Percentiles rank a stretch among this genome's conserved stretches.
Evolutionary conservation across 768 basidiomycete genomes (phyloP).

Genomic region (Rhizopogon sp.): DNA sequence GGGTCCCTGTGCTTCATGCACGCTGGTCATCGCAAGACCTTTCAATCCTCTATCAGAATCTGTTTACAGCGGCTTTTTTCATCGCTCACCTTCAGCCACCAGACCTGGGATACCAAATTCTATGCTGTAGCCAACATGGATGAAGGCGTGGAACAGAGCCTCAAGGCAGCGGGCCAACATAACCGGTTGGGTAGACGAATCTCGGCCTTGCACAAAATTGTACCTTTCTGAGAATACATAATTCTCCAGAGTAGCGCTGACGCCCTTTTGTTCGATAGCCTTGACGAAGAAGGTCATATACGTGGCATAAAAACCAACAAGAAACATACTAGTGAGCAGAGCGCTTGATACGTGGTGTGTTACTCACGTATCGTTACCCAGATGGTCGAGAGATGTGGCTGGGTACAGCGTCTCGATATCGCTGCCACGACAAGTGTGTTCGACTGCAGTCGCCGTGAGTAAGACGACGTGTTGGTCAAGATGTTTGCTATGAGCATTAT

Average conservation of each 20-base stretch:
- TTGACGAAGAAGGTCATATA: constrained; percentile 3
- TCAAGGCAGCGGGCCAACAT: constrained; percentile 50
- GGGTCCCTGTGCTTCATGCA: not conserved
- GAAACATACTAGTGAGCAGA: not conserved
- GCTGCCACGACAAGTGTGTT: too few species aligned
- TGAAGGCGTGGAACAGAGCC: constrained; percentile 53
- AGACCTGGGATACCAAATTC: constrained; percentile 56
- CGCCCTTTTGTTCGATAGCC: constrained; percentile 1
- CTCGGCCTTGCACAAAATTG: constrained; percentile 31
- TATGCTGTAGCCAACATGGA: constrained; percentile 50
- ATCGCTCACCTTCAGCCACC: constrained; percentile 46
- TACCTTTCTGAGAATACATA: constrained; percentile 10
- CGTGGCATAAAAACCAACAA: not conserved
- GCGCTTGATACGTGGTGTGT: not conserved
- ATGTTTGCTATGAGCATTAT: too few species aligned
- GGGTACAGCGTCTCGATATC: constrained; percentile 2
- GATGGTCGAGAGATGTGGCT: not conserved
- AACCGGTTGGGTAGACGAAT: constrained; percentile 25
- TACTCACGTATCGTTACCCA: constrained; percentile 6
- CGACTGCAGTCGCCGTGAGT: too few species aligned
- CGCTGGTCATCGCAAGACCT: too few species aligned
- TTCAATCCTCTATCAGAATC: too few species aligned
- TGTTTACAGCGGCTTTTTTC: not conserved
- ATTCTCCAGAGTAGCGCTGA: constrained; percentile 1
- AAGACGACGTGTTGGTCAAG: too few species aligned